phyloP scores from a whole-genome alignment of 129 eudicot species.

The Saposhnikovia divaricata region DNA sequence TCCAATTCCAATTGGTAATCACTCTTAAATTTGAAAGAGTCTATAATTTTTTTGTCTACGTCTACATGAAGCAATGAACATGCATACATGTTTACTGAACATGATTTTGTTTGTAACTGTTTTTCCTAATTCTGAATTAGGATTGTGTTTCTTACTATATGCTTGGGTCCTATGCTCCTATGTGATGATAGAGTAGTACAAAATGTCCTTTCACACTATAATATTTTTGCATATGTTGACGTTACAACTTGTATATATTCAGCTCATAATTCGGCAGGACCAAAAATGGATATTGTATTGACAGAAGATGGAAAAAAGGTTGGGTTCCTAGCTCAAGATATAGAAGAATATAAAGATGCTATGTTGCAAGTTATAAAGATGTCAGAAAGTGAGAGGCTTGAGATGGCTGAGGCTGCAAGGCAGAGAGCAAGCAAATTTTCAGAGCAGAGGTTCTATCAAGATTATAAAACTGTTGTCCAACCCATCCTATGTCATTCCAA shows the following conservation, averaged over 20 bases:
- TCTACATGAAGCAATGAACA: not conserved
- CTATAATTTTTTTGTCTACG: not conserved
- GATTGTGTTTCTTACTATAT: not conserved
- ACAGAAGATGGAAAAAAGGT: slow-evolving; percentile 74
- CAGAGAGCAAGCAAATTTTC: slow-evolving; percentile 70
- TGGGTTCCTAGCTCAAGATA: slow-evolving; percentile 70
- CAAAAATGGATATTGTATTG: slow-evolving; percentile 87
- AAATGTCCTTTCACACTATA: not conserved
- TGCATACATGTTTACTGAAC: not conserved
- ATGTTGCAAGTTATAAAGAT: slow-evolving; percentile 50
- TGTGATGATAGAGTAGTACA: not conserved
- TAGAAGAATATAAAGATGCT: slow-evolving; percentile 73
- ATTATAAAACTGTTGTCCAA: slow-evolving; percentile 53
- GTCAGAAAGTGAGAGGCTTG: slow-evolving; percentile 53
- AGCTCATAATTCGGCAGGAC: slow-evolving; percentile 99
- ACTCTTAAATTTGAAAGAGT: not conserved
- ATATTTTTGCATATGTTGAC: not conserved
- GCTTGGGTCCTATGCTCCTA: not conserved
- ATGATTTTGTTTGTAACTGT: not conserved
- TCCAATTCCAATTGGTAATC: no score
- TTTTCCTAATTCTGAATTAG: not conserved
- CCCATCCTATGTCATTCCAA: slow-evolving; percentile 30
- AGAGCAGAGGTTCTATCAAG: slow-evolving; percentile 77
- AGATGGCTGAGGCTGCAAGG: slow-evolving; percentile 85
- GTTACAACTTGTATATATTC: slow-evolving; percentile 10